Evolutionary conservation across 108 stramenopile genomes (phyloP).

Genomic region (Cyclotella baltica): DNA sequence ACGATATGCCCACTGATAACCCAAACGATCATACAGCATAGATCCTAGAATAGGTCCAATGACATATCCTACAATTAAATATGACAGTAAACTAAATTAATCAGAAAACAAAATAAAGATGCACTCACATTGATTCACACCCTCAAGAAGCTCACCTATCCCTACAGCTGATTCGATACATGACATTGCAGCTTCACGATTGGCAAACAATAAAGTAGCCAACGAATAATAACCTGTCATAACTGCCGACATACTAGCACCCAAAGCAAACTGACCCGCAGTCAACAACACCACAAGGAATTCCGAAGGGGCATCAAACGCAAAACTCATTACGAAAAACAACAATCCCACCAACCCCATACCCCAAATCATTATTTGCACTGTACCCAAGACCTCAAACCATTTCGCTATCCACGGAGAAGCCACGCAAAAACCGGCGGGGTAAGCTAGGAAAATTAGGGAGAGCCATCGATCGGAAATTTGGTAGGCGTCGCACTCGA

Average conservation of each 20-base stretch:
- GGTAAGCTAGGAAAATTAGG: slow-evolving; percentile 43
- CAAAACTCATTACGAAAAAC: slow-evolving; percentile 34
- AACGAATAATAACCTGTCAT: slow-evolving; percentile 53
- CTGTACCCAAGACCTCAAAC: slow-evolving; percentile 37
- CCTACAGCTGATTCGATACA: slow-evolving; percentile 42
- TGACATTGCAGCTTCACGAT: slow-evolving; percentile 44
- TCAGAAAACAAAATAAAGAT: too few relatives aligned
- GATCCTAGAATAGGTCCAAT: slow-evolving; percentile 46
- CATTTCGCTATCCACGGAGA: slow-evolving; percentile 23
- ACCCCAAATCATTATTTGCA: slow-evolving; percentile 25
- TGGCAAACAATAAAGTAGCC: slow-evolving; percentile 30
- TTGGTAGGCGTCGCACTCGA: slow-evolving; percentile 28
- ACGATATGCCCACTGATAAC: slow-evolving; percentile 28
- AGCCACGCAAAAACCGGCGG: slow-evolving; percentile 31
- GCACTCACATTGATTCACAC: too few relatives aligned
- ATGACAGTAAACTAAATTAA: not conserved
- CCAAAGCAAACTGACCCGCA: slow-evolving; percentile 31
- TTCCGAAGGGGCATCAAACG: slow-evolving; percentile 20
- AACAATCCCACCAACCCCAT: slow-evolving; percentile 33
- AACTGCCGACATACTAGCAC: slow-evolving; percentile 31
- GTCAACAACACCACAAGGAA: slow-evolving; percentile 10
- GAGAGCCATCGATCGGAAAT: slow-evolving; percentile 33
- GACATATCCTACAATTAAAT: slow-evolving; percentile 37
- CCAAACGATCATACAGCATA: slow-evolving; percentile 31
- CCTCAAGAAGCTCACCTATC: slow-evolving; percentile 1